Conservation (phyloP, 2,329 filamentous ascomycete genomes). For the Zymoseptoria pseudotritici region DNA sequence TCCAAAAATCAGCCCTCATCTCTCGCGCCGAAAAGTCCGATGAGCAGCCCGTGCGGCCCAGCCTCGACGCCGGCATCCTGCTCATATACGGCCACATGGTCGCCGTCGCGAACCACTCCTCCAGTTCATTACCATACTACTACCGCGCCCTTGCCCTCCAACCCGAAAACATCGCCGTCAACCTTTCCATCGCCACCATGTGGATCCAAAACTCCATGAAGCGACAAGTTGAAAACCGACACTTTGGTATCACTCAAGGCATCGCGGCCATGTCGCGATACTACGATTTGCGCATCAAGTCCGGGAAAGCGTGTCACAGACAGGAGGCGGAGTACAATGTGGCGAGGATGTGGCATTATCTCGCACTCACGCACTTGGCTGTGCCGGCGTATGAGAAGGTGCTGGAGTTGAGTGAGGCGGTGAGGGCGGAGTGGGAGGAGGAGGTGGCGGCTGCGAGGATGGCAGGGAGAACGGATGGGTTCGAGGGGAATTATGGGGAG, state of each 20-base stretch:
- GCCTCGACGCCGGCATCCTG: conserved; percentile 70
- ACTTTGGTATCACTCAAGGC: conserved; percentile 79
- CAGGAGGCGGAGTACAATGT: conserved; percentile 81
- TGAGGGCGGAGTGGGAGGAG: conserved; percentile 31
- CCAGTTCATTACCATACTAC: conserved; percentile 81
- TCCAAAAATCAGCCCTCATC: conserved; percentile 32
- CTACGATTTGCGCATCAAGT: conserved; percentile 49
- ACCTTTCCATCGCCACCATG: conserved; percentile 71
- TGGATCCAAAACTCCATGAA: conserved; percentile 89
- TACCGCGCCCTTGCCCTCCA: conserved; percentile 60
- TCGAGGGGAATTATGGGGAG: conserved; percentile 12
- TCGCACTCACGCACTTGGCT: conserved; percentile 67
- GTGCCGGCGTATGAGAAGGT: conserved; percentile 61
- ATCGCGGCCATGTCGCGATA: conserved; percentile 73
- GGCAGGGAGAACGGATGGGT: conserved; percentile 8
- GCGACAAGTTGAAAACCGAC: conserved; percentile 79
- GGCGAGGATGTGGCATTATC: conserved; percentile 65
- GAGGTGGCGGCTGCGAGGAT: conserved; percentile 33
- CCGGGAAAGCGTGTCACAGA: conserved; percentile 38
- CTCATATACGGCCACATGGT: conserved; percentile 78
- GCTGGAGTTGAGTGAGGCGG: conserved; percentile 43
- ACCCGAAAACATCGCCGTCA: conserved; percentile 67
- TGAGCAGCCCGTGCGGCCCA: conserved; percentile 18
- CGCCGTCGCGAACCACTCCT: conserved; percentile 74
- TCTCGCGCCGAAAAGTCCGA: conserved; percentile 20